Conservation (phyloP, 768 basidiomycete genomes). For the Boletus edulis region DNA sequence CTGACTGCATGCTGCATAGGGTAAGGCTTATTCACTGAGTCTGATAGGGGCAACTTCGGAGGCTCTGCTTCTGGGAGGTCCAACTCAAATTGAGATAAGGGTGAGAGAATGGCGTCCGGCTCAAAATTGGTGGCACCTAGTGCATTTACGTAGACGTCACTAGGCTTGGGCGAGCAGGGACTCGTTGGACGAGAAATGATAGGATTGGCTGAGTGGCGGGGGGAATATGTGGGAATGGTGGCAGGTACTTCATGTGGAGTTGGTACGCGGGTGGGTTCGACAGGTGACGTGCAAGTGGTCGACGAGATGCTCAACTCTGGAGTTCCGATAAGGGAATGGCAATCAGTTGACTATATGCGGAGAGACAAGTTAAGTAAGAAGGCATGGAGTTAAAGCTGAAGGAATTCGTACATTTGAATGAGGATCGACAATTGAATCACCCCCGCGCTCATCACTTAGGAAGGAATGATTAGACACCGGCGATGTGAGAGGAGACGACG, state of each 20-base stretch:
- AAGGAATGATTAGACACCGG: slow-evolving; percentile 39
- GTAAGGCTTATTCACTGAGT: slow-evolving; percentile 19
- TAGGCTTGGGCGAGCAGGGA: neutral
- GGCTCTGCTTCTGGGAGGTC: slow-evolving; percentile 20
- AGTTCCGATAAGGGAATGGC: neutral
- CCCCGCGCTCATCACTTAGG: slow-evolving; percentile 24
- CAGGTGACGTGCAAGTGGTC: slow-evolving; percentile 7
- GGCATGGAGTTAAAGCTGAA: slow-evolving; percentile 6
- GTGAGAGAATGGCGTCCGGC: slow-evolving; percentile 11
- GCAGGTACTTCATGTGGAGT: neutral
- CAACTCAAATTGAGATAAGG: slow-evolving; percentile 26
- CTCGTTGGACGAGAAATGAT: neutral
- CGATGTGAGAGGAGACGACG: slow-evolving; percentile 46
- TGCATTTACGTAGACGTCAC: neutral
- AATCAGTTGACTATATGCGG: slow-evolving; percentile 12
- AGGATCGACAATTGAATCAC: slow-evolving; percentile 9
- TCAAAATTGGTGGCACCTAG: neutral
- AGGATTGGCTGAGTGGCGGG: neutral
- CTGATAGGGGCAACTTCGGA: slow-evolving; percentile 19
- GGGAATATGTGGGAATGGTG: neutral
- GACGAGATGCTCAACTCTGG: slow-evolving; percentile 15
- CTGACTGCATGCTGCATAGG: slow-evolving; percentile 2
- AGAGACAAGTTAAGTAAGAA: slow-evolving; percentile 1
- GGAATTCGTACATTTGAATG: slow-evolving; percentile 29
- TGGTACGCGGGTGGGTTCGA: slow-evolving; percentile 4